Conservation (phyloP, 306 rosid genomes). For the Acacia melanoxylon region DNA sequence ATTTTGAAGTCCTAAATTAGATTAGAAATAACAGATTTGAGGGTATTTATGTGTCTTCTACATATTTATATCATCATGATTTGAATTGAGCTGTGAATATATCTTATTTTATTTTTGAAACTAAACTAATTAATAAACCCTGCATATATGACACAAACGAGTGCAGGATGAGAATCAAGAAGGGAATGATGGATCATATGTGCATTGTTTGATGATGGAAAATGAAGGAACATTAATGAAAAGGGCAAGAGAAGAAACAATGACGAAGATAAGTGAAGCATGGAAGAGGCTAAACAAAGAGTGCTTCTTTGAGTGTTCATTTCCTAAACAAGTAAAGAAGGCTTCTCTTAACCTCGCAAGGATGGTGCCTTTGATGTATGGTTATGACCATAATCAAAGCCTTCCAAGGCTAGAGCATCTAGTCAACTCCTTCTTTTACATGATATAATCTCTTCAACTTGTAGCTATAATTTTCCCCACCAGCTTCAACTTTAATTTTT, state of each 20-base stretch:
- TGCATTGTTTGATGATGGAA: conserved; percentile 44
- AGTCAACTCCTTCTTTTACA: conserved; percentile 33
- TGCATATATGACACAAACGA: no score
- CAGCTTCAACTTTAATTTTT: no score
- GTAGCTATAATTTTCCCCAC: no score
- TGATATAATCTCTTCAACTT: not conserved
- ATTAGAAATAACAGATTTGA: no score
- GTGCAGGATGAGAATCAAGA: conserved; percentile 54
- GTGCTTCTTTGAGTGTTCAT: conserved; percentile 27
- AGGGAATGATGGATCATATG: conserved; percentile 59
- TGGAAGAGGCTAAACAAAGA: conserved; percentile 63
- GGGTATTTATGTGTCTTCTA: no score
- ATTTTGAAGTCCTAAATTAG: no score
- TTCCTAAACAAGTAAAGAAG: conserved; percentile 29
- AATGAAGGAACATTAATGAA: not conserved
- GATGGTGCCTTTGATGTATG: conserved; percentile 56
- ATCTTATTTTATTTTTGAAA: no score
- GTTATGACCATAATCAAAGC: conserved; percentile 44
- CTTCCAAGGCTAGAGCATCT: conserved; percentile 43
- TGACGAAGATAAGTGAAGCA: conserved; percentile 32
- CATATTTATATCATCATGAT: no score
- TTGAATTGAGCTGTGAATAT: no score
- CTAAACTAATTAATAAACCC: no score
- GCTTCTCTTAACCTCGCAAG: conserved; percentile 56
- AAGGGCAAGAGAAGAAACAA: conserved; percentile 28